Evolutionary conservation across 176 grass and related monocot species (phyloP), one percentile per base, ranked within the genome.

Genomic region (Hsuehochloa calcarea): DNA sequence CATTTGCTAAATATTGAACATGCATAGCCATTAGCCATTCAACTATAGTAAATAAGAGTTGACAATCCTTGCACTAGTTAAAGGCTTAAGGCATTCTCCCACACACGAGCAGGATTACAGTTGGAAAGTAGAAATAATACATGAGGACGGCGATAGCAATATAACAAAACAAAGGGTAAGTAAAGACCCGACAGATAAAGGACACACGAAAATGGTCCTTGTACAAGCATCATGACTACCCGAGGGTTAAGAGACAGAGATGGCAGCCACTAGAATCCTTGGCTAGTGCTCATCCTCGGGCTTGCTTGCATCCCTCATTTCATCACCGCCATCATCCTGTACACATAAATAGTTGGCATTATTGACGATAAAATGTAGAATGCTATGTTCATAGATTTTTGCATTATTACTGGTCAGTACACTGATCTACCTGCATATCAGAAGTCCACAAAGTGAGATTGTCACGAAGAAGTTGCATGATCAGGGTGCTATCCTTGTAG

Each of bases 391-490:
- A 68, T 14, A 56, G 6, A 37, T 25, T 23, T 23, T 15, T 58
- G 64, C 37, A 31, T 82, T 59, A 29, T 70, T 35, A 49, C 22
- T 29, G 31, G 80, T 58, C 39, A 61, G 41, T 25, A 74, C 60
- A 74, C 39, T 25, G 10, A 73, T 62, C 14, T 70, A 98, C 96
- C 96, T 98, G 96, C 96, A 98, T 96, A 86, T 98, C 96, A 51
- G 96, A 98, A 71, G 91, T 98, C 96, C 96, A 98, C 80, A 98
- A 84, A 43, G 96, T 96, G 52, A 99, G 93, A 83, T 99, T 99
- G 84, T 99, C 97, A 10, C 97, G 93, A n/a, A 99, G 93, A 81
- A 99, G 97, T 79, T 99, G 97, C 97, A 99, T 99, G 26, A 99
- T 99, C 27, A 99, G 65, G 49, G 97, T 99, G 84, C 97, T 99